Percentiles rank a stretch among this genome's conserved stretches.
Conservation (phyloP, 495 filamentous ascomycete species). For the Penicillium tannophilum region DNA sequence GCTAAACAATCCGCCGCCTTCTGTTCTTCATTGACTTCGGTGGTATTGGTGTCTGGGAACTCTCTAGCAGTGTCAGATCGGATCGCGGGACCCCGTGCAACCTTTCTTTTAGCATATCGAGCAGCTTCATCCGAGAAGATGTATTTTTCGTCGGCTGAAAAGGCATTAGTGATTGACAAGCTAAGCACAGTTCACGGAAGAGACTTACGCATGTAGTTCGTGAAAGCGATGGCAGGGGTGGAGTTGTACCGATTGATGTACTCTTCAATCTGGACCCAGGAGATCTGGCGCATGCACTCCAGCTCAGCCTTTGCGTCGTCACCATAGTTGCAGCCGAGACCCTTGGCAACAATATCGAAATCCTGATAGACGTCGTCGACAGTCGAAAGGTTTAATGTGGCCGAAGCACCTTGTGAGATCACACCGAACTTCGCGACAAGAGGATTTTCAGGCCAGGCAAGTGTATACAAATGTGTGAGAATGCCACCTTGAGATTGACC, state of each 20-base stretch:
- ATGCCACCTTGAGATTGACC: conserved; percentile 39
- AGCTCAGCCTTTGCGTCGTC: conserved; percentile 30
- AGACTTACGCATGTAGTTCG: conserved; percentile 17
- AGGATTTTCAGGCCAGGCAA: conserved; percentile 23
- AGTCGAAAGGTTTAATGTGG: conserved; percentile 8
- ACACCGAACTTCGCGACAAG: conserved; percentile 20
- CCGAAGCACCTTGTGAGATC: conserved; percentile 17
- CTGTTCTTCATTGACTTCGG: conserved; percentile 23
- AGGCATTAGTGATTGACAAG: background rate
- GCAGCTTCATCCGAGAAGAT: conserved; percentile 43
- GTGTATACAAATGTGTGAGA: conserved; percentile 24
- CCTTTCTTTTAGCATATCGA: conserved; percentile 20
- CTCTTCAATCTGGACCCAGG: conserved; percentile 36
- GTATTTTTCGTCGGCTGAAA: conserved; percentile 26
- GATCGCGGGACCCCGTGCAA: conserved; percentile 35
- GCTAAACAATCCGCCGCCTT: conserved; percentile 11
- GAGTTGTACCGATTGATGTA: conserved; percentile 32
- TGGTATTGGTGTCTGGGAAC: conserved; percentile 37
- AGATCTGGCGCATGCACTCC: conserved; percentile 51
- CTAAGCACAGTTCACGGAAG: background rate
- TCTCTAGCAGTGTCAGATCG: conserved; percentile 47
- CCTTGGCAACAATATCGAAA: conserved; percentile 46
- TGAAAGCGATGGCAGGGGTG: conserved; percentile 23
- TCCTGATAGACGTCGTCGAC: conserved; percentile 28
- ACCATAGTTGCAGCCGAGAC: conserved; percentile 45